Evolutionary conservation across 2,329 filamentous ascomycete genomes (phyloP), one percentile per base, ranked within the genome.

Genomic region (Septoria petroselini): DNA sequence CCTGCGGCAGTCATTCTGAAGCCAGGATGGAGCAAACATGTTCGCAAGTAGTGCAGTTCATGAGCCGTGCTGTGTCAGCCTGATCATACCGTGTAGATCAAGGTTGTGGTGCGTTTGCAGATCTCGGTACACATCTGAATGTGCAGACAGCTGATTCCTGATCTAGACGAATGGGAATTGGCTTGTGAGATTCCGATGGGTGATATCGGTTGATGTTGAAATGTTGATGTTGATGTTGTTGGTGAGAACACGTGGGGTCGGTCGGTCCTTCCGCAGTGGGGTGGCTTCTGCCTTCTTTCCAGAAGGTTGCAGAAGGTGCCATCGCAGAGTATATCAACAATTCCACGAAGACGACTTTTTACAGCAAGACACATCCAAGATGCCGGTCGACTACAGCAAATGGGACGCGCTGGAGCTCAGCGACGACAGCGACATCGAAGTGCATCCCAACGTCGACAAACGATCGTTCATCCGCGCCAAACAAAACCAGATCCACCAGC

Each of bases 361-460:
- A n/a, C 8, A 29, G 33, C 4, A 34, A 15, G 19, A 21, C 7
- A 18, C 17, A 27, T 3, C 23, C 31, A 49, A 12, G 7, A 80
- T 80, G 77, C 73, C 76, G n/a, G 75, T 86, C 55, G 80, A 86
- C 64, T 86, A 85, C 68, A 85, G 81, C 71, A 86, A 86, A 74
- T 86, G 83, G 83, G 87, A 97, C 69, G 85, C 86, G 52, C 81
- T 98, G 66, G 93, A 98, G 82, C 84, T 98, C 67, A 95, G 89
- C 65, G 93, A 98, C 72, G 93, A 98, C 73, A 96, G 90, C 43
- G 93, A 98, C 66, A 85, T 98, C 63, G 93, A 98, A 74, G 93
- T 97, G 43, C 93, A 98, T 71, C 93, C 93, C 53, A 98, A 98
- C 68, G 93, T 98, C 68, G 93, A 98, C 75, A 98, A 98, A 72